Percentiles rank a stretch among this genome's conserved stretches.
Conservation (phyloP, 2,329 filamentous ascomycete genomes). For the Beauveria asiatica region DNA sequence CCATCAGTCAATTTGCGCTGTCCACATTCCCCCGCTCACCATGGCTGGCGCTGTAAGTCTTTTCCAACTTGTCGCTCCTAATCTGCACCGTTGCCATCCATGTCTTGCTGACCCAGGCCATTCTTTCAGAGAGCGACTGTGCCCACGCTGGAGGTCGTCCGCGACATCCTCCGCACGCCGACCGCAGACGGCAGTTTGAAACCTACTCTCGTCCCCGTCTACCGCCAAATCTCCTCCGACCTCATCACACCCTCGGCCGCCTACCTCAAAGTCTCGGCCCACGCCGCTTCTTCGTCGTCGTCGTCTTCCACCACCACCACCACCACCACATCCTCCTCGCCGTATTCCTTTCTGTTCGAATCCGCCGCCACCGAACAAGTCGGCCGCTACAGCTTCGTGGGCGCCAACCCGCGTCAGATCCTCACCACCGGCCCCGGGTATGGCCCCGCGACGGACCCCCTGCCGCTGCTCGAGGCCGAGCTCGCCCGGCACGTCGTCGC, state of each 20-base stretch:
- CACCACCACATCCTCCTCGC: constrained; percentile 35
- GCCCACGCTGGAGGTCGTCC: constrained; percentile 39
- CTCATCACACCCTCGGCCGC: constrained; percentile 91
- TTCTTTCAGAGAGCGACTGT: constrained; percentile 29
- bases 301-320: constrained; percentile 29
- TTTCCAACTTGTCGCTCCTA: background rate
- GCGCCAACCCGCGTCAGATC: constrained; percentile 70
- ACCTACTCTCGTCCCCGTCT: constrained; percentile 72
- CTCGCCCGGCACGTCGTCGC: constrained; percentile 72
- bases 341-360: constrained; percentile 90
- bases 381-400: constrained; percentile 91
- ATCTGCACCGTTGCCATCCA: background rate
- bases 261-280: constrained; percentile 81
- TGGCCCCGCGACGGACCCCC: constrained; percentile 74
- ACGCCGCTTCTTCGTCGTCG: constrained; percentile 43
- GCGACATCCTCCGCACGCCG: constrained; percentile 32
- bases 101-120: constrained; percentile 11
- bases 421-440: constrained; percentile 82
- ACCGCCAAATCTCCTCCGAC: constrained; percentile 80
- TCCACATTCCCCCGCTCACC: constrained; percentile 3
- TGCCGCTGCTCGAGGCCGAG: constrained; percentile 74
- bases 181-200: constrained; percentile 18
- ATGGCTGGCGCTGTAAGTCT: constrained; percentile 25
- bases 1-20: background rate
- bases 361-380: constrained; percentile 91